Base-by-base conservation (phyloP, 2,329 filamentous ascomycete genomes). In the Sporothrix brasiliensis region DNA sequence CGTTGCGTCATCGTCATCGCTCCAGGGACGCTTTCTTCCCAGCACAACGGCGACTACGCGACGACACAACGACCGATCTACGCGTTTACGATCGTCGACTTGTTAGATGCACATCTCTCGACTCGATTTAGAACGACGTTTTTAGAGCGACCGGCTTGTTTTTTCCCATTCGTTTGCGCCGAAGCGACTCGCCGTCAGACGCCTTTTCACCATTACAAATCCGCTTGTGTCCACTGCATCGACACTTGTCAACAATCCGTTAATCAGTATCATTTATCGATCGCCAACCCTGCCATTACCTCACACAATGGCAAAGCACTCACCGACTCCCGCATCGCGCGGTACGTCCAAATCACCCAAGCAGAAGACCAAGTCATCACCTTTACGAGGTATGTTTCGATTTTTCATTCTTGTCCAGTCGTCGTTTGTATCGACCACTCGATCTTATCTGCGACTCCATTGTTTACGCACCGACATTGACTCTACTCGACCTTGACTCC, bases 341-440 rank as follows among this genome's bases (percentile, higher is more conserved):
- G 81, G 79, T 79, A 79, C 81, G 76, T 82, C 82, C 73, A 83
- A 83, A 79, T 85, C 83, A 75, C 83, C 84, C 74, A 83, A 82
- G 76, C 80, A 80, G 71, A 77, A 80, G 73, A 81, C 77, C 77
- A 81, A 80, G 67, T 49, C 74, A 68, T 80, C 81, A 70, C 79
- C 82, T 56, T 80, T 80, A 71, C 78, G 81, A 70, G 83, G 83
- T 85, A 77, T 79, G 82, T 77, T 27, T 52, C 72, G 11, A 34
- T 21, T 44, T 60, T 21, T 44, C 16, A n/a, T 14, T n/a, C 13
- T 54, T 72, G 60, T 21, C 11, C 34, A 67, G 53, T 70, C 74
- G 7, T 34, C 6, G 21, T 24, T 30, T 53, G 1, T 44, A 21
- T 19, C 24, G 4, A 56, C 13, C 5, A 13, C 5, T 19, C 19